These are phyloP conservation scores for Cladosporium phlei DNA, from an alignment of 2,329 filamentous ascomycete genomes.

Conservation along the genomic window DNA sequence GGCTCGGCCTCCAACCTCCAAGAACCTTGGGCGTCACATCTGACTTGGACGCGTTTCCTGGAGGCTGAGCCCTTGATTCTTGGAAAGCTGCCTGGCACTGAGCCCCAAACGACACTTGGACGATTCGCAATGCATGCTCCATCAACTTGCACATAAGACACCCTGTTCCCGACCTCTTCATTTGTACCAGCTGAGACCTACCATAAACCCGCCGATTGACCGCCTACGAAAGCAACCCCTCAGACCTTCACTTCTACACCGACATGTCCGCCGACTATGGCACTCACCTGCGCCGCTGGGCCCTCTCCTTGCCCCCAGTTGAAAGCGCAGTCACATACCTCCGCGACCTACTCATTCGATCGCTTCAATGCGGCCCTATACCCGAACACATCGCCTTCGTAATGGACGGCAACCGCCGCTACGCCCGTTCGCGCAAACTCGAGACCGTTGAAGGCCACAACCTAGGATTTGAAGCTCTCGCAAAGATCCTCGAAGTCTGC, in stretches of 20 bases:
- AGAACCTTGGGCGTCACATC: constrained; percentile 6
- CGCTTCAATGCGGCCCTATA: constrained; percentile 82
- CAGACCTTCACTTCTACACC: neutral
- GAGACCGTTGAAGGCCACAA: constrained; percentile 97
- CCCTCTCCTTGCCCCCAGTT: constrained; percentile 81
- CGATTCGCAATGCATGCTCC: no score
- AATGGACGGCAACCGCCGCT: constrained; percentile 96
- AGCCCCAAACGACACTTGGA: no score
- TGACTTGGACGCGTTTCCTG: constrained; percentile 9
- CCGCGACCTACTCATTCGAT: constrained; percentile 80
- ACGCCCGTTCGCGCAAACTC: constrained; percentile 83
- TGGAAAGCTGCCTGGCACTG: neutral
- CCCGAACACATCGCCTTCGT: constrained; percentile 97
- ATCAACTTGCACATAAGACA: neutral
- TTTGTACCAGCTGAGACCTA: no score
- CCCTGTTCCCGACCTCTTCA: neutral
- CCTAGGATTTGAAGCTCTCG: constrained; percentile 89
- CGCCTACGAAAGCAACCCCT: no score
- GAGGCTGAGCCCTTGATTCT: constrained; percentile 1
- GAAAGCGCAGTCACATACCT: constrained; percentile 81
- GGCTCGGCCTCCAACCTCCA: neutral
- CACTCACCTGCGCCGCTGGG: constrained; percentile 64
- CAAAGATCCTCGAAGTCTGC: constrained; percentile 92
- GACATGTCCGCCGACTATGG: constrained; percentile 12
- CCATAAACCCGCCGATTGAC: no score